Conservation (phyloP, 768 basidiomycete genomes). For the Xerocomellus amylosporus region DNA sequence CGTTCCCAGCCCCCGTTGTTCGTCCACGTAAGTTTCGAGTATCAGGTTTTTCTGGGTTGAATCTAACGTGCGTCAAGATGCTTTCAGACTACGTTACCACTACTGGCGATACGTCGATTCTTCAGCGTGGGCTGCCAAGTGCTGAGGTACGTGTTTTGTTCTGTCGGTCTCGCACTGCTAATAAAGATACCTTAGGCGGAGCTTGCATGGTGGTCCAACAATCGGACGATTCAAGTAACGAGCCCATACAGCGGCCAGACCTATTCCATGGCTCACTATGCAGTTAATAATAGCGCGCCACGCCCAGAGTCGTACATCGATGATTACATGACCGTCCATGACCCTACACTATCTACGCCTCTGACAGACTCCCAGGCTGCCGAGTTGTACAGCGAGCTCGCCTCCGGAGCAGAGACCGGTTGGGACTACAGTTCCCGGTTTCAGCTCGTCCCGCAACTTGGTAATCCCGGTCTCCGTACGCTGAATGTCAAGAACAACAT, state of each 20-base stretch:
- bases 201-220: slow-evolving; percentile 75
- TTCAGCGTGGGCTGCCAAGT: slow-evolving; percentile 76
- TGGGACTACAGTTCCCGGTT: slow-evolving; percentile 46
- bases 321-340: slow-evolving; percentile 82
- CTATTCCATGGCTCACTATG: slow-evolving; percentile 66
- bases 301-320: slow-evolving; percentile 80
- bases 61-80: slow-evolving; percentile 53
- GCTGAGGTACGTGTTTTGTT: slow-evolving; percentile 56
- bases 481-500: slow-evolving; percentile 69
- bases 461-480: slow-evolving; percentile 58
- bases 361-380: slow-evolving; percentile 59
- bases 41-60: neutral
- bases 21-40: slow-evolving; percentile 52
- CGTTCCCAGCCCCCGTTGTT: slow-evolving; percentile 94
- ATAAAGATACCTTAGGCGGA: slow-evolving; percentile 51
- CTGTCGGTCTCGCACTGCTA: neutral
- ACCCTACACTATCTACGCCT: slow-evolving; percentile 49
- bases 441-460: slow-evolving; percentile 31
- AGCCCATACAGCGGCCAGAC: slow-evolving; percentile 70
- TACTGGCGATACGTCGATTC: slow-evolving; percentile 71
- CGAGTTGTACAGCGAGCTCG: slow-evolving; percentile 82
- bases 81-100: slow-evolving; percentile 75
- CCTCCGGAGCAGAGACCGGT: slow-evolving; percentile 83
- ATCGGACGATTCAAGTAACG: slow-evolving; percentile 65
- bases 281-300: slow-evolving; percentile 81